Base-by-base conservation (phyloP, 495 filamentous ascomycete species). In the Hypoxylon subgilvum region DNA sequence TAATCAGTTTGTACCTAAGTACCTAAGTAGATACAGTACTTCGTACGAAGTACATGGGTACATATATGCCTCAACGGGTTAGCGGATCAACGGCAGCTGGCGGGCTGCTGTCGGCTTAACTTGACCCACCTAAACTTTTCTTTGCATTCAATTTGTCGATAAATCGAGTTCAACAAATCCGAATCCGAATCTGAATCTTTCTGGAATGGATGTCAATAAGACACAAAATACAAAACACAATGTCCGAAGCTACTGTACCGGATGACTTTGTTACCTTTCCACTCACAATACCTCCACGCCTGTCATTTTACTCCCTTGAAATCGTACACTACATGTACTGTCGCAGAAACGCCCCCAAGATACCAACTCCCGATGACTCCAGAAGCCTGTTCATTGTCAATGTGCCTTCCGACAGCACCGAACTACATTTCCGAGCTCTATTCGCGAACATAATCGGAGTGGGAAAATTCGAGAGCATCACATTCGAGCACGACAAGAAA, bases 371-470 rank as follows among this genome's bases (percentile, higher is more conserved):
- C 13, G 80, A 88, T 65, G 85, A 92, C 65, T 68, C 81, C 17
- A 86, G 91, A 52, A 88, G 87, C 39, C 80, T 98, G 18, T 98
- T 96, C 74, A 66, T 92, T 17, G 86, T 91, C 56, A 97, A 98
- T 68, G 68, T 93, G 4, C 95, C 94, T 27, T 76, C 91, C 61
- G 93, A 97, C 71, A 85, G 88, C 49, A 96, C 89, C 28, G 84
- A 88, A 41, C 64, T 73, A 0, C 90, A 94, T 64, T 73, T 97
- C 13, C 86, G 90, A 30, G 77, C 82, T 49, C 74, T 98, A 0
- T 91, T 96, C 61, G 74, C 82, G 0, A 76, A 76, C 0, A 79
- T 90, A 34, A 78, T 94, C 19, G 86, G 89, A 23, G 84, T 84
- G 4, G 88, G 87, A 19, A 81, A 86, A 35, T 85, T 98, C 30